A percentile compares a stretch with the other conserved stretches of the same genome.
Evolutionary conservation across 805 yeast species (phyloP).

Genomic region (Metschnikowia peoriensis): DNA sequence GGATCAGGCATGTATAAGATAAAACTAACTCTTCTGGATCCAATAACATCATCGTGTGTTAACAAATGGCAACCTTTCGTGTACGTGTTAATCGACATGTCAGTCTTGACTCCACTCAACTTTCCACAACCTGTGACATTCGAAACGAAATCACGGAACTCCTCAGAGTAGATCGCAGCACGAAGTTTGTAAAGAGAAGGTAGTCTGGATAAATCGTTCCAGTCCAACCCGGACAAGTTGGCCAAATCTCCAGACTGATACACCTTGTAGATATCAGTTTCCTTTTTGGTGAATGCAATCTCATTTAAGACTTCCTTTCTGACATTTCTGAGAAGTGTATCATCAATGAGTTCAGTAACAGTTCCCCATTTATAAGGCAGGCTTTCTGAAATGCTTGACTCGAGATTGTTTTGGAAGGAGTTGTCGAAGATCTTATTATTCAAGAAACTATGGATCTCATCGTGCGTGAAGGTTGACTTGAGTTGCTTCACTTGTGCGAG

Average conservation of each 20-base stretch:
- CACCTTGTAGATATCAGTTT: constrained; percentile 95
- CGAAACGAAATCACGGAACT: constrained; percentile 76
- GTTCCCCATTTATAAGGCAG: constrained; percentile 92
- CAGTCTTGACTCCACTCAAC: constrained; percentile 86
- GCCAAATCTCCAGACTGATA: constrained; percentile 90
- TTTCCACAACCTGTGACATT: constrained; percentile 84
- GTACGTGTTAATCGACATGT: constrained; percentile 88
- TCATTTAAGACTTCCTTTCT: constrained; percentile 79
- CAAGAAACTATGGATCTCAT: constrained; percentile 43
- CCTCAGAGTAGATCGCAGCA: constrained; percentile 82
- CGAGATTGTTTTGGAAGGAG: constrained; percentile 39
- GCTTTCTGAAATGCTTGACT: constrained; percentile 48
- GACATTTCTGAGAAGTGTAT: constrained; percentile 71
- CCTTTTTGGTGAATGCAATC: constrained; percentile 90
- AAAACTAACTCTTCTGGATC: constrained; percentile 88
- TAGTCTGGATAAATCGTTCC: constrained; percentile 68
- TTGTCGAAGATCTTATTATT: constrained; percentile 48
- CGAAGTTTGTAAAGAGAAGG: constrained; percentile 77
- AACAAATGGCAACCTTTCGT: constrained; percentile 90
- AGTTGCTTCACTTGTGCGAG: constrained; percentile 3
- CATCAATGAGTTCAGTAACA: constrained; percentile 69
- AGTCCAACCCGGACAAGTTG: constrained; percentile 80
- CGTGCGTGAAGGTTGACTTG: constrained; percentile 21
- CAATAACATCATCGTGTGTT: constrained; percentile 97
- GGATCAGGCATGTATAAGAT: constrained; percentile 93